phyloP scores from a whole-genome alignment of 345 rosid genomes.

The Eucalyptus melliodora region DNA sequence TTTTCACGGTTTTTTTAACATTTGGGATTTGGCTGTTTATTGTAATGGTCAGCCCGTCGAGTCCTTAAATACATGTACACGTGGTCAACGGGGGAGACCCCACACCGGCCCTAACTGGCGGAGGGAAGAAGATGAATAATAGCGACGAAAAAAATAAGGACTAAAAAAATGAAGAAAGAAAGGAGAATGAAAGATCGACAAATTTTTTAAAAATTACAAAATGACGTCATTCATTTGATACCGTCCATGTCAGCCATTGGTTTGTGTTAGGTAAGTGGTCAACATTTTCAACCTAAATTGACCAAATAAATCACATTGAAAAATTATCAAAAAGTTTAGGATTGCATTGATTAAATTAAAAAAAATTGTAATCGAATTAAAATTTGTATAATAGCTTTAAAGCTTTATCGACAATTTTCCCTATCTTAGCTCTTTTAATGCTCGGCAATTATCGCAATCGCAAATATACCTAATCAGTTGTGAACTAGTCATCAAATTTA shows the following conservation, averaged over 20 bases:
- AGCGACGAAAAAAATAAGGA: neutral
- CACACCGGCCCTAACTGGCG: neutral
- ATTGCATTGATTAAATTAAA: no score
- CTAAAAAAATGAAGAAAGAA: neutral
- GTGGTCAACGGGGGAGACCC: neutral
- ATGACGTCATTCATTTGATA: neutral
- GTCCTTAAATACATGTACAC: neutral
- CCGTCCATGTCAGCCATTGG: neutral
- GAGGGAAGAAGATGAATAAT: neutral
- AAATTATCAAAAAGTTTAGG: no score
- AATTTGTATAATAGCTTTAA: fast-evolving
- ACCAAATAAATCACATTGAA: no score
- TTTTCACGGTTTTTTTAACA: neutral
- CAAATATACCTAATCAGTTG: neutral
- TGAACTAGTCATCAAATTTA: neutral
- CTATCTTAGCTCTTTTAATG: fast-evolving
- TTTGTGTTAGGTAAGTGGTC: fast-evolving
- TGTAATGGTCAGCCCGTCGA: neutral
- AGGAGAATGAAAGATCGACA: neutral
- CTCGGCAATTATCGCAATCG: fast-evolving
- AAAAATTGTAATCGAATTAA: no score
- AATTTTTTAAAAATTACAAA: neutral
- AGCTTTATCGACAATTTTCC: neutral
- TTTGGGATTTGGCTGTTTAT: neutral
- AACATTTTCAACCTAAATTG: no score